A percentile compares a stretch with the other conserved stretches of the same genome.
Evolutionary conservation across 2,329 filamentous ascomycete species (phyloP).

Genomic region (Alternaria gansuensis): DNA sequence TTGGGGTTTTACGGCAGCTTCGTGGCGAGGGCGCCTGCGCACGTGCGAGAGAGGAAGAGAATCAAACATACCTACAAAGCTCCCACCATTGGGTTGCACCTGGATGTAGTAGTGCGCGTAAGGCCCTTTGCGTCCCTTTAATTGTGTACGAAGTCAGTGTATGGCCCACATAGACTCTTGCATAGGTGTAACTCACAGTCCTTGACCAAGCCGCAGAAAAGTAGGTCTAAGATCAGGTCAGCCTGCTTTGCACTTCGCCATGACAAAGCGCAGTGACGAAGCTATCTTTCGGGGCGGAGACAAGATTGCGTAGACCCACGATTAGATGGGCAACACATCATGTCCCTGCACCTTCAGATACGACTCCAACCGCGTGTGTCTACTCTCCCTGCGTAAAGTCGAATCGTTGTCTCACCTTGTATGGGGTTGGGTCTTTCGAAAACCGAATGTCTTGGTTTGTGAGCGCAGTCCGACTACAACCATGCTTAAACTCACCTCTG

Average conservation of each 20-base stretch:
- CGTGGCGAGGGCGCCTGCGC: slow-evolving; percentile 4
- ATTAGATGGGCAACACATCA: background rate
- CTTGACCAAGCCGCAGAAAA: slow-evolving; percentile 9
- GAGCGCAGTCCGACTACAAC: background rate
- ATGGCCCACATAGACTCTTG: slow-evolving; percentile 2
- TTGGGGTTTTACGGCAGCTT: slow-evolving; percentile 11
- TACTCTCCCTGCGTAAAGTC: background rate
- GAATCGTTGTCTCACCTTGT: slow-evolving; percentile 69
- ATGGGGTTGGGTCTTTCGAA: slow-evolving; percentile 83
- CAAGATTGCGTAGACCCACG: background rate
- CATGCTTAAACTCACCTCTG: slow-evolving; percentile 55
- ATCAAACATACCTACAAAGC: slow-evolving; percentile 71
- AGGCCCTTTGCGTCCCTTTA: slow-evolving; percentile 78
- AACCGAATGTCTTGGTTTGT: slow-evolving; percentile 73
- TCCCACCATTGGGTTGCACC: slow-evolving; percentile 71
- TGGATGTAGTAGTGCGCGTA: slow-evolving; percentile 86
- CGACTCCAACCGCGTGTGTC: background rate
- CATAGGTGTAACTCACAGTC: slow-evolving; percentile 3
- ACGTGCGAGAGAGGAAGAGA: slow-evolving; percentile 9
- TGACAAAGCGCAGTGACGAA: background rate
- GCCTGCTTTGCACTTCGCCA: background rate
- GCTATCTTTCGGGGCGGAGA: background rate
- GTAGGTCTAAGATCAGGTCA: slow-evolving; percentile 5
- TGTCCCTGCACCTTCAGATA: background rate
- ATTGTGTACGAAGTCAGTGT: slow-evolving; percentile 60